phyloP scores from a whole-genome alignment of 2,329 filamentous ascomycete species.

The Magnaporthiopsis rhizophila region DNA sequence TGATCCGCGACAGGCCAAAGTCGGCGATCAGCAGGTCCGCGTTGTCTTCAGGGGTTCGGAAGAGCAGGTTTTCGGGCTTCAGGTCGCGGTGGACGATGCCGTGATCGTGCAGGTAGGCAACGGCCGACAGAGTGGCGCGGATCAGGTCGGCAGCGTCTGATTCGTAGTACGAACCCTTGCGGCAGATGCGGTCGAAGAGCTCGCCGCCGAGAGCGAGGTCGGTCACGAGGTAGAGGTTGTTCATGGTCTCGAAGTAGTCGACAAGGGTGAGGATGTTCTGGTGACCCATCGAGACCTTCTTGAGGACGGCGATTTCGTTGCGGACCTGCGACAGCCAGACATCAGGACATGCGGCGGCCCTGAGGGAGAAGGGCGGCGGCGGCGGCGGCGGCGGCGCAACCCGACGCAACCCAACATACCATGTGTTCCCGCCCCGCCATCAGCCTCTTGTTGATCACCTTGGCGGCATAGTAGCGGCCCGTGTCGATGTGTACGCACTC shows the following conservation, averaged over 20 bases:
- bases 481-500: constrained; percentile 99
- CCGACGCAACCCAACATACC: constrained; percentile 44
- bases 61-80: constrained; percentile 95
- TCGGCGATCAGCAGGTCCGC: constrained; percentile 95
- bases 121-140: constrained; percentile 89
- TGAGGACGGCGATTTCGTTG: constrained; percentile 96
- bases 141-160: constrained; percentile 93
- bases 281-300: constrained; percentile 98
- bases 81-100: constrained; percentile 97
- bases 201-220: constrained; percentile 94
- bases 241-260: constrained; percentile 99
- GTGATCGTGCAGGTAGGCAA: constrained; percentile 96
- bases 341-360: not conserved
- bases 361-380: not conserved
- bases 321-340: constrained; percentile 54
- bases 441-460: constrained; percentile 97
- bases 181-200: constrained; percentile 96
- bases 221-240: constrained; percentile 96
- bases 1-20: constrained; percentile 91
- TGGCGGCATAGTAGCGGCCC: constrained; percentile 94
- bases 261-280: constrained; percentile 96
- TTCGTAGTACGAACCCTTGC: constrained; percentile 98
- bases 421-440: constrained; percentile 98
- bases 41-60: constrained; percentile 95
- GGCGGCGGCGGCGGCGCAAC: not conserved